Base-by-base conservation (phyloP, 176 grass and related monocot species). In the Oryza punctata region DNA sequence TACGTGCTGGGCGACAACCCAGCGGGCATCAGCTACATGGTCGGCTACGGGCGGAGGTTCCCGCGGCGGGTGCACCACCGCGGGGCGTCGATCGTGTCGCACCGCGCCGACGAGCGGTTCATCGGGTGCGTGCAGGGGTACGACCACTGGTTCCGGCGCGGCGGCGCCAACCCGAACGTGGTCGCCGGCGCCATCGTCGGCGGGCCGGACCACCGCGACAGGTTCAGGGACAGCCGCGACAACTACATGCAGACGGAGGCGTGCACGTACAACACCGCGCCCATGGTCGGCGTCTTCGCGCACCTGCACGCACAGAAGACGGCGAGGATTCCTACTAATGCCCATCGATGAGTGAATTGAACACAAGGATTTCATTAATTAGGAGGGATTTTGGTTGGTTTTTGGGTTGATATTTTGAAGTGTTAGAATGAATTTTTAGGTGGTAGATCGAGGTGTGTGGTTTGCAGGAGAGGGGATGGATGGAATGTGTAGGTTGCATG, bases 231-330 rank as follows among this genome's bases (percentile, higher is more conserved):
- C 32, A 15, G 33, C 0, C 65, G 88, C 1, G 28, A 12, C 38
- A 90, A 90, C 63, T 92, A 95, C 72, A 92, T 96, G 90, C 93
- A 96, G 71, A 96, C 90, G 3, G 93, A 96, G 83, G 93, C 93
- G 0, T 92, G 90, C 75, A 92, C 88, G 2, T 96, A 96, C 80
- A 96, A 92, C 82, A 92, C 93, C 0, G 90, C 90, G 41, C 93
- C 90, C 21, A 75, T 92, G 76, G 93, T 96, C 19, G 90, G 96
- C 3, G 87, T 94, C 60, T 94, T 99, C 72, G 88, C 78, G 0
- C 68, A 86, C 19, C 68, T 90, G 67, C 85, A 87, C 13, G 32
- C 38, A 2, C 21, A 70, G 40, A 7, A 16, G 47, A 18, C 12
- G 15, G 29, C 7, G 14, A 14, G 2, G 63, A 26, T 7, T 38